A percentile compares a stretch with the other conserved stretches of the same genome.
phyloP scores from a whole-genome alignment of 495 filamentous ascomycete genomes.

The Pseudoneurospora amorphoporcata region DNA sequence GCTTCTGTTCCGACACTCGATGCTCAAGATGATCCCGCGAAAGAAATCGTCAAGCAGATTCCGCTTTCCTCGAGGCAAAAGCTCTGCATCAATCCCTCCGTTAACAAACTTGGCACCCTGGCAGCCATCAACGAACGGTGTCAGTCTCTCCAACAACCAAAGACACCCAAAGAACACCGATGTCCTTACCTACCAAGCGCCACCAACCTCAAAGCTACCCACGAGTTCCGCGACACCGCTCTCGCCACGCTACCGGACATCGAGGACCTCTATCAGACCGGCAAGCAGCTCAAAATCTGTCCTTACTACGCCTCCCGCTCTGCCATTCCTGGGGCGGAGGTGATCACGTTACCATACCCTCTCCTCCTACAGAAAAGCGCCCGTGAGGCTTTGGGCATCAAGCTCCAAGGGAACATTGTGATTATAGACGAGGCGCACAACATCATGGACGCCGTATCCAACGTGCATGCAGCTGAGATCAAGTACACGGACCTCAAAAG shows the following conservation, averaged over 20 bases:
- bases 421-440: conserved; percentile 98
- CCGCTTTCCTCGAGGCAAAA: conserved; percentile 85
- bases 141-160: conserved; percentile 77
- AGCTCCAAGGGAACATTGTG: conserved; percentile 76
- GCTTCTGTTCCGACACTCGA: conserved; percentile 31
- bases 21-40: conserved; percentile 23
- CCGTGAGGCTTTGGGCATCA: conserved; percentile 76
- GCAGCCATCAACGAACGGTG: conserved; percentile 95
- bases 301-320: conserved; percentile 91
- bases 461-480: conserved; percentile 74
- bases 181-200: conserved; percentile 73
- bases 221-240: conserved; percentile 80
- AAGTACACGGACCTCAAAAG: conserved; percentile 59
- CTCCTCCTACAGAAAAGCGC: conserved; percentile 82
- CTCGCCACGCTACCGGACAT: conserved; percentile 85
- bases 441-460: conserved; percentile 86
- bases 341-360: conserved; percentile 90
- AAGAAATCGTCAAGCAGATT: conserved; percentile 71
- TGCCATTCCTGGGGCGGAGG: conserved; percentile 76
- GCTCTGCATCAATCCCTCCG: conserved; percentile 83
- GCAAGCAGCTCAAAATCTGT: conserved; percentile 72
- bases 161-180: conserved; percentile 28
- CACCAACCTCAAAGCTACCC: conserved; percentile 57
- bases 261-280: conserved; percentile 74
- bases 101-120: conserved; percentile 56